These are phyloP conservation scores for Pisolithus marmoratus DNA, from an alignment of 768 basidiomycete genomes.

Conservation along the genomic window DNA sequence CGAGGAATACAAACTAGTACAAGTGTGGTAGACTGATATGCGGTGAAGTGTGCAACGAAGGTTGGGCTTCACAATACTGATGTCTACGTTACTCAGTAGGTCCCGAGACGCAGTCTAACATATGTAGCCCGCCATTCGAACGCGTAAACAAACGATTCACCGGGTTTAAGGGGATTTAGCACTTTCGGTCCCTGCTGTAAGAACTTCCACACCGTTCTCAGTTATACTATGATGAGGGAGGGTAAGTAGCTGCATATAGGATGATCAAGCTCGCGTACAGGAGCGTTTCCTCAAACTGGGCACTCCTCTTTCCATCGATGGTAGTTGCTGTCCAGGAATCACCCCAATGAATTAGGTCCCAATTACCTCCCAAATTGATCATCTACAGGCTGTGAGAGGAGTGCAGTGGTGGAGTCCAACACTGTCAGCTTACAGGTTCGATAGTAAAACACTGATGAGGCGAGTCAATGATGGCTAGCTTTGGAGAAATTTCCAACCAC, in stretches of 20 bases:
- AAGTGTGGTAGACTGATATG: no score
- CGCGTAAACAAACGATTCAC: no score
- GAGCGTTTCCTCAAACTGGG: slow-evolving; percentile 97
- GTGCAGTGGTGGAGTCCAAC: slow-evolving; percentile 1
- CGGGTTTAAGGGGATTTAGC: no score
- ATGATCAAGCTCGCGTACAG: slow-evolving; percentile 51
- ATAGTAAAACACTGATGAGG: slow-evolving; percentile 60
- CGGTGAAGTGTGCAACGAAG: no score
- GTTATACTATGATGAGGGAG: slow-evolving; percentile 58
- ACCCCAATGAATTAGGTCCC: slow-evolving; percentile 81
- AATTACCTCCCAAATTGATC: slow-evolving; percentile 82
- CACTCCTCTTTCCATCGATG: slow-evolving; percentile 81
- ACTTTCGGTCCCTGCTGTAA: slow-evolving; percentile 53
- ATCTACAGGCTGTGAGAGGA: slow-evolving; percentile 47
- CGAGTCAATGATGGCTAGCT: neutral
- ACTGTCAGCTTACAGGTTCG: slow-evolving; percentile 53
- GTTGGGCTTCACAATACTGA: no score
- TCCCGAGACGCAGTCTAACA: no score
- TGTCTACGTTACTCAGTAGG: no score
- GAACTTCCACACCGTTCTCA: slow-evolving; percentile 82
- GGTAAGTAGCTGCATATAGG: slow-evolving; percentile 12
- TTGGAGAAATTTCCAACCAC: neutral
- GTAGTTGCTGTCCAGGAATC: slow-evolving; percentile 98
- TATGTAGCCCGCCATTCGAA: no score
- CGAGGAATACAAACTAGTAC: no score